phyloP scores from a whole-genome alignment of 331 rosid genomes.

The Spiraea crenata region DNA sequence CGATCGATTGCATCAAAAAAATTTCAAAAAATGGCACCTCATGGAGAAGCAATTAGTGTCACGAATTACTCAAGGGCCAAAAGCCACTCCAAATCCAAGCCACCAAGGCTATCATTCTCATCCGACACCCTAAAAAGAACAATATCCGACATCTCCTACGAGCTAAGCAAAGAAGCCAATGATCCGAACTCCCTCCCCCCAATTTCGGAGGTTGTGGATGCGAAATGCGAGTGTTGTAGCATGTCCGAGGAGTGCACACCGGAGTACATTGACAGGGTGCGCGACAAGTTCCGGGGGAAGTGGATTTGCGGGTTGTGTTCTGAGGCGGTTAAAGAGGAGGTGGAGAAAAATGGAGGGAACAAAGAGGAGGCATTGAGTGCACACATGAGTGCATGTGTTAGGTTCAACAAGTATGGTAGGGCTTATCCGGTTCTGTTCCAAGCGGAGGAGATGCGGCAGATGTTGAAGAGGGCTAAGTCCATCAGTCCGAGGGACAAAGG shows the following conservation, averaged over 20 bases:
- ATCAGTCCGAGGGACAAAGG: conserved; percentile 67
- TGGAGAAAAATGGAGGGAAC: conserved; percentile 71
- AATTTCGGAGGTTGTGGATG: conserved; percentile 68
- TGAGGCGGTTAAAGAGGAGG: conserved; percentile 92
- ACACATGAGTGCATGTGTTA: conserved; percentile 78
- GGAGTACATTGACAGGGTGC: conserved; percentile 65
- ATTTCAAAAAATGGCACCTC: conserved; percentile 63
- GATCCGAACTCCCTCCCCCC: conserved; percentile 45
- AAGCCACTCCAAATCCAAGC: conserved; percentile 39
- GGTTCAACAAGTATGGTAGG: conserved; percentile 76
- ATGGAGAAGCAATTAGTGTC: conserved; percentile 48
- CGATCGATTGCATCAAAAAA: background rate
- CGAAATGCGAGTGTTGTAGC: conserved; percentile 92
- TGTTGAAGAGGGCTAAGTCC: conserved; percentile 75
- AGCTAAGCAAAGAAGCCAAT: conserved; percentile 47
- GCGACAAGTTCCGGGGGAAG: conserved; percentile 67
- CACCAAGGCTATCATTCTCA: conserved; percentile 44
- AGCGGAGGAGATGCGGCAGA: conserved; percentile 93
- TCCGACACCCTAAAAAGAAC: conserved; percentile 59
- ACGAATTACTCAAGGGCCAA: conserved; percentile 28
- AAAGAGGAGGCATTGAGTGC: conserved; percentile 66
- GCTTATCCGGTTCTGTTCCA: conserved; percentile 83
- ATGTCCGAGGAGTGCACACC: conserved; percentile 90
- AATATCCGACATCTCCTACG: conserved; percentile 71
- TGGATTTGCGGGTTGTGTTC: conserved; percentile 85